Conservation (phyloP, 2,329 filamentous ascomycete genomes). For the Capronia americana region DNA sequence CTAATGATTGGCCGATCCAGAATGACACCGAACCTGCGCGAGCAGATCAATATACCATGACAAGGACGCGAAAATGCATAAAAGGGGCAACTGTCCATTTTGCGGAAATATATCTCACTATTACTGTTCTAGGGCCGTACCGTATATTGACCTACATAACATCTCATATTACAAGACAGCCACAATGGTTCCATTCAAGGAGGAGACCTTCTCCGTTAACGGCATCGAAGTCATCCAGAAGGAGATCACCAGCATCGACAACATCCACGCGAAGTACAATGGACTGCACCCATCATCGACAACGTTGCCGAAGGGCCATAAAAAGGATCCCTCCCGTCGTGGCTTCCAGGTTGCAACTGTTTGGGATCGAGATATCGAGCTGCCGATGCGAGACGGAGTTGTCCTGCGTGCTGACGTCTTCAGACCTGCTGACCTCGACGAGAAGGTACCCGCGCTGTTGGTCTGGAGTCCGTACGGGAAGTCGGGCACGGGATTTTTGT, state of each 20-base stretch:
- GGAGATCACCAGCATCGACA: conserved; percentile 18
- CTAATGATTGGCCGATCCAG: no score
- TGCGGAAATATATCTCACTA: no score
- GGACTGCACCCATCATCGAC: conserved; percentile 18
- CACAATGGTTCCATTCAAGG: conserved; percentile 4
- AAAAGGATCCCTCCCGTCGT: conserved; percentile 17
- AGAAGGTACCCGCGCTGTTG: conserved; percentile 41
- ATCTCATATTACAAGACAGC: not conserved
- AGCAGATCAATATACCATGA: not conserved
- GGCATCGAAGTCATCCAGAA: conserved; percentile 22
- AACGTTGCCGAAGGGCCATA: conserved; percentile 9
- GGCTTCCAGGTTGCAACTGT: conserved; percentile 23
- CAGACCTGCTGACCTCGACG: conserved; percentile 29
- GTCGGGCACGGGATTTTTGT: conserved; percentile 28
- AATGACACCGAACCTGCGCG: not conserved
- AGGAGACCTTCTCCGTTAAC: conserved; percentile 6
- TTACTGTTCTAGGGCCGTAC: no score
- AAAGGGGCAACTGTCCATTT: no score
- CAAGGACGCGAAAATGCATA: no score
- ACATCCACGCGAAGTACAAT: conserved; percentile 16
- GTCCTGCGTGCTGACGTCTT: conserved; percentile 42
- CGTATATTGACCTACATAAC: not conserved
- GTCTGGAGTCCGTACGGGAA: conserved; percentile 45
- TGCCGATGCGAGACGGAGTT: conserved; percentile 41
- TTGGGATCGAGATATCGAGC: conserved; percentile 37